Evolutionary conservation across 2,329 filamentous ascomycete species (phyloP).

Genomic region (Arachnomyces sp.): DNA sequence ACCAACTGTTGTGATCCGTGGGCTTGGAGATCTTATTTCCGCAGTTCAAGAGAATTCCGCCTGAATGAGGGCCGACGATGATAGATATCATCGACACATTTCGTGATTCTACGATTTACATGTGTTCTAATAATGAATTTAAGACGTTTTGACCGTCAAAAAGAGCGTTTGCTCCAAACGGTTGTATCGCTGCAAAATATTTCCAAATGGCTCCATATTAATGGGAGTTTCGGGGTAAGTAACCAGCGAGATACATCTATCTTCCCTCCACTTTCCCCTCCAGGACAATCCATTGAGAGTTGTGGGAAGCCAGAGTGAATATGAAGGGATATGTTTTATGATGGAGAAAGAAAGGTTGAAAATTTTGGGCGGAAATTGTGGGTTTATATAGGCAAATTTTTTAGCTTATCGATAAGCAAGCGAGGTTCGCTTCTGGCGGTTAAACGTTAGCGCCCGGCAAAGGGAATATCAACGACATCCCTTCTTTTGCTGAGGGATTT

Average conservation of each 20-base stretch:
- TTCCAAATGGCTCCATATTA: conserved; percentile 40
- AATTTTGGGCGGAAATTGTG: neutral
- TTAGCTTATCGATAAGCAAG: too few species aligned
- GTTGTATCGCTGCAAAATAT: conserved; percentile 39
- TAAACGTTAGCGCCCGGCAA: too few species aligned
- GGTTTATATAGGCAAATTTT: too few species aligned
- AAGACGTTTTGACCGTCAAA: too few species aligned
- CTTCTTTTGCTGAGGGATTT: too few species aligned
- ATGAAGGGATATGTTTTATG: conserved; percentile 38
- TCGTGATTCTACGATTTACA: too few species aligned
- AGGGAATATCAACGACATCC: too few species aligned
- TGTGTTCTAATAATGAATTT: too few species aligned
- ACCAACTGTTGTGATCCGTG: conserved; percentile 49
- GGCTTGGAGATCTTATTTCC: conserved; percentile 52
- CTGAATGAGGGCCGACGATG: too few species aligned
- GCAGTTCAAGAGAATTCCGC: conserved; percentile 20
- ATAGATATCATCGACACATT: too few species aligned
- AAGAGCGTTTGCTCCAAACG: too few species aligned
- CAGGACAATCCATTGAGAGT: conserved; percentile 29
- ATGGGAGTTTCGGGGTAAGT: conserved; percentile 41
- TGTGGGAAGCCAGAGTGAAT: conserved; percentile 40
- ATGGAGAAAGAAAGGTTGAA: conserved; percentile 28
- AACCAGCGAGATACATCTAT: conserved; percentile 27
- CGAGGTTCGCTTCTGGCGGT: too few species aligned
- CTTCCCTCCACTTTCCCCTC: conserved; percentile 44